phyloP scores from a whole-genome alignment of 768 basidiomycete species.

The Pulveroboletus sp. region DNA sequence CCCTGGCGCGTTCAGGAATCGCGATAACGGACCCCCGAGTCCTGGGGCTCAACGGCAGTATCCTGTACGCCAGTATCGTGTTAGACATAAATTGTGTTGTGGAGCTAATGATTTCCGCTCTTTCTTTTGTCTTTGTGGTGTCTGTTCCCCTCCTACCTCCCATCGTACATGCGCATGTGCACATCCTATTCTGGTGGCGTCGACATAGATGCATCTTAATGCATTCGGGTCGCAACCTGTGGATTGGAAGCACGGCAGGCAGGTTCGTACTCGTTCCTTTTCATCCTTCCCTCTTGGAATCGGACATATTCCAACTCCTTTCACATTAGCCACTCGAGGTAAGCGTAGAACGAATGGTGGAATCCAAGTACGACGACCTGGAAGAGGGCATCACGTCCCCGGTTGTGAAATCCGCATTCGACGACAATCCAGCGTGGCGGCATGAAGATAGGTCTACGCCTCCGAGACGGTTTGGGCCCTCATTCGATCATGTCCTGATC shows the following conservation, averaged over 20 bases:
- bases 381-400: background rate
- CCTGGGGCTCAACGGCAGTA: background rate
- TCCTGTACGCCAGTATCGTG: background rate
- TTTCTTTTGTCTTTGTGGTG: background rate
- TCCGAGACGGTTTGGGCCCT: background rate
- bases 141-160: background rate
- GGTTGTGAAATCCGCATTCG: background rate
- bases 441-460: background rate
- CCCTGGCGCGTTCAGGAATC: background rate
- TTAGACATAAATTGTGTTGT: background rate
- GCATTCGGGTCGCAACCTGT: background rate
- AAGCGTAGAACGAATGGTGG: conserved; percentile 14
- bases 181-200: background rate
- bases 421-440: background rate
- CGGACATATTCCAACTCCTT: background rate
- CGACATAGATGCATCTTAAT: conserved; percentile 4
- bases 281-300: no score
- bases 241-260: background rate
- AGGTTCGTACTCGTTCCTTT: conserved; percentile 8
- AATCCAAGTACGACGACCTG: conserved; percentile 11
- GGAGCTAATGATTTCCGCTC: background rate
- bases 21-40: background rate
- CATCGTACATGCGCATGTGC: background rate
- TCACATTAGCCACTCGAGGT: conserved; percentile 13
- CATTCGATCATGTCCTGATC: background rate